These are phyloP conservation scores for Neurospora hispaniola DNA, from an alignment of 495 filamentous ascomycete species.

Conservation along the genomic window DNA sequence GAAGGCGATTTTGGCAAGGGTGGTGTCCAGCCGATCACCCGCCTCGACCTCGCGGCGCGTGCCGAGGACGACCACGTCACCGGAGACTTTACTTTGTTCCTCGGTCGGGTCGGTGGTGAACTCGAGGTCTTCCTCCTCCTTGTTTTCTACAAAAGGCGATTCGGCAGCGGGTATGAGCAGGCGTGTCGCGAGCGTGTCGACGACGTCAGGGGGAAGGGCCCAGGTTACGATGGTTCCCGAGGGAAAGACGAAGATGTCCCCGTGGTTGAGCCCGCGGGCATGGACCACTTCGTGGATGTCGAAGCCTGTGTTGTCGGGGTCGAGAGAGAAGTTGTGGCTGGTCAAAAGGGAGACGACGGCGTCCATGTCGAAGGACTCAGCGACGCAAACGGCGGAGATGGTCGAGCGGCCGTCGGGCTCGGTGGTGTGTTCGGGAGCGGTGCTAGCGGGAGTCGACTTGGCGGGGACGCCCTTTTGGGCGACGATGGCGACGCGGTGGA, in stretches of 20 bases:
- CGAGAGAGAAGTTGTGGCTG: constrained; percentile 56
- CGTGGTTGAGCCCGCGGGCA: constrained; percentile 44
- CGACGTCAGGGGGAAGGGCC: constrained; percentile 64
- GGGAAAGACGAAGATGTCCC: constrained; percentile 94
- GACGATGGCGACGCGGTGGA: constrained; percentile 31
- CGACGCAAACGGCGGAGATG: constrained; percentile 74
- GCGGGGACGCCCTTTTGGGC: constrained; percentile 26
- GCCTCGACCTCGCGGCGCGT: constrained; percentile 42
- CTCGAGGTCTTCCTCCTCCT: constrained; percentile 83
- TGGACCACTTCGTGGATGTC: constrained; percentile 50
- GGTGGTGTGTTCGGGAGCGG: not conserved
- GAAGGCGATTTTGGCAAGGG: constrained; percentile 90
- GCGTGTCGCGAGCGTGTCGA: constrained; percentile 62
- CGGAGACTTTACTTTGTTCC: constrained; percentile 69
- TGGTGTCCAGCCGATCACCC: constrained; percentile 50
- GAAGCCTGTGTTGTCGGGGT: constrained; percentile 50
- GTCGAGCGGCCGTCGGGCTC: constrained; percentile 33
- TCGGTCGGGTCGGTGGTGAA: constrained; percentile 66
- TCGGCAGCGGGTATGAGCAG: constrained; percentile 63
- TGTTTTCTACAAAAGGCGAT: constrained; percentile 50
- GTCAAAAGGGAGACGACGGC: constrained; percentile 58
- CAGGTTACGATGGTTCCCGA: constrained; percentile 92
- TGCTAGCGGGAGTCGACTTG: constrained; percentile 4
- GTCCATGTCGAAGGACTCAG: constrained; percentile 76
- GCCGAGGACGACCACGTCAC: constrained; percentile 83